Base-by-base conservation (phyloP, 2,329 filamentous ascomycete genomes). In the Metarhizium sp. region DNA sequence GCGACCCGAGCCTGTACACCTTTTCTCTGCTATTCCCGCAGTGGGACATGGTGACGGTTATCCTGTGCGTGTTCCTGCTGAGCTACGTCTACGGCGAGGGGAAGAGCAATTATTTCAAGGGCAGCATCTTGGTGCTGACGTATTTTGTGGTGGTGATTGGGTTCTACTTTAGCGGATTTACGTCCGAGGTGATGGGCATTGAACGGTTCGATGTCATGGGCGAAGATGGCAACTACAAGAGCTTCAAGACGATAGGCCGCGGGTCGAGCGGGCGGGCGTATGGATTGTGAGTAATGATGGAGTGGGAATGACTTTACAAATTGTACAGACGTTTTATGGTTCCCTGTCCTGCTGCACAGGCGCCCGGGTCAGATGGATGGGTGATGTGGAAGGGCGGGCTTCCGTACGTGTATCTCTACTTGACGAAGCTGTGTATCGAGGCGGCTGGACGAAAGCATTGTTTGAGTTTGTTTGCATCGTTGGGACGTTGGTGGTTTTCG, bases 71-170 rank as follows among this genome's bases (percentile, higher is more conserved):
- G 18, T 96, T 99, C 75, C 75, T 99, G 55, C 83, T 99, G 61
- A 96, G 91, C 65, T 96, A 97, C 76, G 92, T 99, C 78, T 95
- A 97, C 64, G 90, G 92, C 52, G 94, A 99, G 73, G 94, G 94
- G 45, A 99, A 99, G 82, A 97, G 92, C 77, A 99, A 99, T 72
- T 99, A 99, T 73, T 99, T 99, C 83, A 99, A 99, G 76, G 94
- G 94, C 52, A 95, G 90, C 61, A 96, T 97, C 63, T 78, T 99
- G 53, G 84, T 97, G 60, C 76, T 99, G 52, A 94, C 90, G 38
- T 99, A 99, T 69, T 72, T 97, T 29, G 94, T 97, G 32, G 90
- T 99, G 51, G 77, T 96, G 32, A 82, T 90, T 48, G 94, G 94
- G 1, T 99, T 95, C 75, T 97, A 90, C 73, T 87, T 95, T 57